Base-by-base conservation (phyloP, 192 early-diverging fungal genomes). In the Linderina pennispora region DNA sequence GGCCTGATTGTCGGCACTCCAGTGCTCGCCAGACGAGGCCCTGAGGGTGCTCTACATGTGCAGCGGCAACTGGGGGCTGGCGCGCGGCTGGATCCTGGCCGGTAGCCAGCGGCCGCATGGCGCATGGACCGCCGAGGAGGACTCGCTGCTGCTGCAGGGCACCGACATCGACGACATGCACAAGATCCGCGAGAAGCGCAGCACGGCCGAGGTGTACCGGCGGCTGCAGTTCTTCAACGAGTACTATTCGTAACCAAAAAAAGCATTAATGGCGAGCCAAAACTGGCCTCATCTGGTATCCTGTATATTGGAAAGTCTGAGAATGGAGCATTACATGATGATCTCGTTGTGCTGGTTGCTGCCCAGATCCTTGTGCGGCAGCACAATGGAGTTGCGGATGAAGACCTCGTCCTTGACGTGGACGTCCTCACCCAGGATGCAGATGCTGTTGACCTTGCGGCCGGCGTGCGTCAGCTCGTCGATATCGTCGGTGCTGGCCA, bases 321-420 rank as follows among this genome's bases (percentile, higher is more conserved):
- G n/a, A n/a, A n/a, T n/a, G n/a, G n/a, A n/a, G n/a, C n/a, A 77
- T 80, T 11, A 97, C 94, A 97, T 94, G 26, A 98, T 77, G 56
- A 98, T 90, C 65, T 94, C 92, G 58, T 92, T 88, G 65, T 94
- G 90, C 76, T 84, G 90, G 67, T 79, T 85, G 32, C 65, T 48
- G 64, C 88, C 88, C 45, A 98, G 76, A 45, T 94, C 96, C 83
- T 99, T 99, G 77, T 97, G 87, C 19, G 96, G 96, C 53, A 99
- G 60, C 22, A 99, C 94, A 45, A 97, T 92, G 50, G 92, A 97
- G 77, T 97, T 95, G 55, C 96, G 80, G 52, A 99, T 89, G 23
- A 92, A 84, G 44, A 81, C 80, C 75, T 99, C 96, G 62, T 96
- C 91, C 55, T 84, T 87, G 39, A 99, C 88, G 8, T 80, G 78